Percentiles rank a stretch among this genome's conserved stretches.
Conservation (phyloP, 73 alveolate species). For the Paramecium primaurelia region DNA sequence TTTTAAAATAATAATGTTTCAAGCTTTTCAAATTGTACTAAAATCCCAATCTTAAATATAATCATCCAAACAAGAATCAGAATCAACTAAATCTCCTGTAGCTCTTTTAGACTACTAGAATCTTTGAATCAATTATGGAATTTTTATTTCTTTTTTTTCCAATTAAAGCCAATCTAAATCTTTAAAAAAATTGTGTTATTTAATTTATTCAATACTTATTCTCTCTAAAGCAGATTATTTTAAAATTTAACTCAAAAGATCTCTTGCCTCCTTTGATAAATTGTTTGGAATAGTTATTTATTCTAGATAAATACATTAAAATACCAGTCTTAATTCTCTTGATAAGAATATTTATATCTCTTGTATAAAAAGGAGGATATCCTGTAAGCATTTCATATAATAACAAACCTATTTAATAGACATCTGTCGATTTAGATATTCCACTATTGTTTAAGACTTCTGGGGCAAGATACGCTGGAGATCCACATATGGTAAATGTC, state of each 20-base stretch:
- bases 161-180: background rate
- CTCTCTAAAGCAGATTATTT: background rate
- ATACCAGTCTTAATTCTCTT: background rate
- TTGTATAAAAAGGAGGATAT: slow-evolving; percentile 84
- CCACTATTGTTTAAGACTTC: slow-evolving; percentile 93
- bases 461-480: slow-evolving; percentile 97
- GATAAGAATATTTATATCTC: background rate
- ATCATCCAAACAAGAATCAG: background rate
- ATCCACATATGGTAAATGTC: slow-evolving; percentile 94
- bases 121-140: background rate
- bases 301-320: background rate
- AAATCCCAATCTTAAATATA: background rate
- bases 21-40: background rate
- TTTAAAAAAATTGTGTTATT: background rate
- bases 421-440: slow-evolving; percentile 91
- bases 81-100: background rate
- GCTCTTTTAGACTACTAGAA: background rate
- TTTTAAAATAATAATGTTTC: background rate
- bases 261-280: background rate
- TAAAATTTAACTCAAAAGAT: slow-evolving; percentile 12
- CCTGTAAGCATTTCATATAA: slow-evolving; percentile 98
- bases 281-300: background rate
- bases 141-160: background rate
- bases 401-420: slow-evolving; percentile 91
- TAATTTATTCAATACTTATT: background rate